Base-by-base conservation (phyloP, 768 basidiomycete species). In the Suillus subluteus region DNA sequence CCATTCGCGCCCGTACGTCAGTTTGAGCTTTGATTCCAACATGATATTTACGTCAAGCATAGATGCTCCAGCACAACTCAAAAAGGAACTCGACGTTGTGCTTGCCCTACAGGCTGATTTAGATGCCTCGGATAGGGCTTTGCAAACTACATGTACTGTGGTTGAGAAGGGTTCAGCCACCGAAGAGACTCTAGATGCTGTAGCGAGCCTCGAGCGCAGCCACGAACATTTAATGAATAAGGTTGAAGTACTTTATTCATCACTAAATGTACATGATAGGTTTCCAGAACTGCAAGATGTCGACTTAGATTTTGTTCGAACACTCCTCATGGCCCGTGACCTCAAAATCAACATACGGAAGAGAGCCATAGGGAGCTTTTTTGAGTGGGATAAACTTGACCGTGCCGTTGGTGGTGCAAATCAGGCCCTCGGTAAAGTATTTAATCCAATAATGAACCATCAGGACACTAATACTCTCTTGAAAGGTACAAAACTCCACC, bases 221-320 rank as follows among this genome's bases (percentile, higher is more conserved):
- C 75, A 76, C 21, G 65, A 66, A 5, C 18, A 18, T 4, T 63
- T 79, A 7, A 68, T 70, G 12, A 62, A 69, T 1, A 62, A 75
- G 62, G 74, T 78, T 0, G 79, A 82, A 37, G 68, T 62, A 1
- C 67, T 82, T 0, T 82, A 80, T 68, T 46, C 70, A 0, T 76
- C 79, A 75, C 43, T 44, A 1, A 44, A 44, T 9, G 18, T 44
- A 1, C 43, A 44, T 21, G 43, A 44, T 3, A 44, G 43, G 43
- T 44, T 44, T 44, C 43, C 43, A 44, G 43, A 44, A 3, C 43
- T 44, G 0, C 43, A 44, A 44, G 43, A 21, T 44, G 43, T 44
- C 0, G 43, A 44, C 43, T 44, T 44, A 9, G 43, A 44, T 44
- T 44, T 44, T 7, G 1, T 44, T 44, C 8, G 3, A 0, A 44